Conservation (phyloP, 768 basidiomycete genomes). For the Chalciporus chontae region DNA sequence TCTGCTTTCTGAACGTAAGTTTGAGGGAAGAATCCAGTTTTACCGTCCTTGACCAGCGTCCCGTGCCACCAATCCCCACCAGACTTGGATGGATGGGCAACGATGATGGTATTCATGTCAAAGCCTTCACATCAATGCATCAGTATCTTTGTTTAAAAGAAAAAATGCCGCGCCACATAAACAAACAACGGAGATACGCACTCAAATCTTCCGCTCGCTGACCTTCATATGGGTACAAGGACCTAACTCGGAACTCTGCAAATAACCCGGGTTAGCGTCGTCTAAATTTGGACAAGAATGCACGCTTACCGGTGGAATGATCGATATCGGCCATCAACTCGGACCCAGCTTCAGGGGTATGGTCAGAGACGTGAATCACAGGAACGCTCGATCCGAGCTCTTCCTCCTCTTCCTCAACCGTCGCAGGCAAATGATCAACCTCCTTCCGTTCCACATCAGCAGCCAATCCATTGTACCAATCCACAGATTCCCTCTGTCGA, state of each 20-base stretch:
- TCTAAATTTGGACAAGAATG: neutral
- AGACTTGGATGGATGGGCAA: slow-evolving; percentile 82
- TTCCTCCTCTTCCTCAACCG: slow-evolving; percentile 62
- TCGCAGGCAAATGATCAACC: slow-evolving; percentile 45
- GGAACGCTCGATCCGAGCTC: slow-evolving; percentile 41
- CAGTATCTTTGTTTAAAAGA: neutral
- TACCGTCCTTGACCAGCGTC: slow-evolving; percentile 56
- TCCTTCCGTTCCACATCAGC: slow-evolving; percentile 52
- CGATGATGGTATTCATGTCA: slow-evolving; percentile 70
- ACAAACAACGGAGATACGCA: slow-evolving; percentile 37
- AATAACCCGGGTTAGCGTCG: neutral
- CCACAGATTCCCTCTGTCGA: slow-evolving; percentile 73
- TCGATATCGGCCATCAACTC: slow-evolving; percentile 76
- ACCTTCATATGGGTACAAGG: slow-evolving; percentile 81
- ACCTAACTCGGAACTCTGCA: slow-evolving; percentile 69
- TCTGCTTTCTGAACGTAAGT: slow-evolving; percentile 77
- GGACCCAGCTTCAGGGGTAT: slow-evolving; percentile 34
- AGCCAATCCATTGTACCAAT: slow-evolving; percentile 89
- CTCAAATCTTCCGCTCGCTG: slow-evolving; percentile 88
- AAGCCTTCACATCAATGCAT: slow-evolving; percentile 50
- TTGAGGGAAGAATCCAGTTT: slow-evolving; percentile 86
- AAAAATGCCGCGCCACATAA: slow-evolving; percentile 3
- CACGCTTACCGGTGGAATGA: slow-evolving; percentile 49
- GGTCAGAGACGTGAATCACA: slow-evolving; percentile 54
- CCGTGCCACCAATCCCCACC: slow-evolving; percentile 95